Evolutionary conservation across 73 alveolate genomes (phyloP), one percentile per base, ranked within the genome.

Genomic region (Paramecium octaurelia): DNA sequence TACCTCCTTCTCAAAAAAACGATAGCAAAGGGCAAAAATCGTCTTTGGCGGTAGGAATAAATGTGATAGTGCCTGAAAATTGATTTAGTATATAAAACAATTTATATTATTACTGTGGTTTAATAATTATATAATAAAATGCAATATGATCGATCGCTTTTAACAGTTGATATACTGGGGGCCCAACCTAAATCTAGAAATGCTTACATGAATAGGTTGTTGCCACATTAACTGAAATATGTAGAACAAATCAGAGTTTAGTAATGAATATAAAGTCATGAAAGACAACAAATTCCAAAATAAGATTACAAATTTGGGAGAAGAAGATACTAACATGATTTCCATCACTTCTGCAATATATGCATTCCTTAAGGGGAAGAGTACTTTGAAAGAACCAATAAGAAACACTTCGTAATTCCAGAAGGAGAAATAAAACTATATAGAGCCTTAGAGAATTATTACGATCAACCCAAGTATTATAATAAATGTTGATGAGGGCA

Each of bases 141-240:
- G 20, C n/a, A 48, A n/a, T 48, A 16, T 48, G 60, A 48, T 48
- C 23, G 23, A 48, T 48, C 60, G n/a, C 24, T 48, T 12, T 48
- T 80, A 29, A 80, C 91, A 16, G 91, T 80, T 14, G 91, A 80
- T 80, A 80, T 80, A 1, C 18, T 6, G 3, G 91, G 91, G 4
- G 91, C 91, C 8, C n/a, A 80, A 80, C 75, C 91, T n/a, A 80
- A 80, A 80, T 48, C 91, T 38, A 80, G 91, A 46, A 21, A 80
- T 48, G 24, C 18, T 23, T 80, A 80, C 48, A 80, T 80, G 91
- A 80, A 80, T 80, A 42, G 91, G 23, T 42, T 80, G 12, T 46
- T 80, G 20, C 91, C 91, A 7, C 11, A 80, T 80, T 46, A 80
- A 24, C 6, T 80, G 0, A 42, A 35, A 24, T 80, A 18, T 80